Base-by-base conservation (phyloP, 2,329 filamentous ascomycete genomes). In the Paraphaeosphaeria minitans region DNA sequence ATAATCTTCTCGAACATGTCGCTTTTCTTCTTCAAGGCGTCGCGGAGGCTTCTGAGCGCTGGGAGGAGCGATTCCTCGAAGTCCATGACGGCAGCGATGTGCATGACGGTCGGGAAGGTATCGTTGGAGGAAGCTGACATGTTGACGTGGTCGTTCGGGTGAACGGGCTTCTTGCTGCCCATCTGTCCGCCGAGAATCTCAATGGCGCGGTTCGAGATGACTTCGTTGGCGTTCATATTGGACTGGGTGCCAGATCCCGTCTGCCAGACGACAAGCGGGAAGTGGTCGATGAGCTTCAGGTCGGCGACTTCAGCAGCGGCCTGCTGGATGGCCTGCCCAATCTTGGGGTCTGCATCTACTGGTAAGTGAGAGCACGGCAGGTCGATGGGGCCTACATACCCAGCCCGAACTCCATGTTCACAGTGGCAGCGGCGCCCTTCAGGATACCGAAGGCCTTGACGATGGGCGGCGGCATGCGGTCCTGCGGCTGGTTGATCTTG, bases 151-250 rank as follows among this genome's bases (percentile, higher is more conserved):
- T 99, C 95, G 81, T 98, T 99, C 74, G 95, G 95, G 83, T 99
- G 95, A 65, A 99, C 95, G 29, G 95, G 95, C 84, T 96, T 97
- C 89, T 98, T 98, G 86, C 84, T 89, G 70, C 95, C 95, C 91
- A 93, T 97, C 66, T 85, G 85, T 72, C 95, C 95, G 70, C 95
- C 95, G 55, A 98, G 86, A 65, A 98, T 96, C 84, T 98, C 94
- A 79, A 98, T 98, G 66, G 95, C 95, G 67, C 95, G 92, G 87
- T 98, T 99, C 66, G 94, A 97, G 80, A 99, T 98, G 80, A 99
- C 95, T 80, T 99, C 95, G 84, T 99, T 99, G 77, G 94, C 93
- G 83, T 99, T 99, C 95, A 98, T 98, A 87, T 97, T 98, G 79
- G 93, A 97, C 84, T 98, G 95, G 31, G 95, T 98, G 76, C 95